Percentiles rank a stretch among this genome's conserved stretches.
phyloP scores from a whole-genome alignment of 208 protist species.

The Trypanosoma avium region DNA sequence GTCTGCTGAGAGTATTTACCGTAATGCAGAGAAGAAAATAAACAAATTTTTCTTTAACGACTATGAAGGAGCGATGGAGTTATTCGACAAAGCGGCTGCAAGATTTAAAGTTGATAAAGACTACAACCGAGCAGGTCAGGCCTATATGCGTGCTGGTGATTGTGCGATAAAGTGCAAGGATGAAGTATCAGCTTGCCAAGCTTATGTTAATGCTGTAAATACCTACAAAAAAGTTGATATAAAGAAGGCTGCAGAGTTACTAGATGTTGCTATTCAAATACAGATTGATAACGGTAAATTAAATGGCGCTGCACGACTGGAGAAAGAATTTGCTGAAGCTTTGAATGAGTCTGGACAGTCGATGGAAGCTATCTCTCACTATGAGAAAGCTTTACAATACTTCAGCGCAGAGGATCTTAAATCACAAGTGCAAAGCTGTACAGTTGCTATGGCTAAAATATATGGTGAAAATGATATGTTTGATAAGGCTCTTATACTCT shows the following conservation, averaged over 20 bases:
- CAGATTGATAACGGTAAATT: conserved; percentile 81
- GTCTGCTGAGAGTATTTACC: conserved; percentile 54
- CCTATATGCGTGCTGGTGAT: conserved; percentile 66
- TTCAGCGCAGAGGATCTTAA: conserved; percentile 83
- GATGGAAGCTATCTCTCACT: conserved; percentile 72
- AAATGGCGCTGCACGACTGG: conserved; percentile 50
- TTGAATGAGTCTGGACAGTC: conserved; percentile 48
- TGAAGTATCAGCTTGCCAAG: conserved; percentile 28
- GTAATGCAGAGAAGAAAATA: conserved; percentile 73
- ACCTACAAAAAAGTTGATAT: conserved; percentile 65
- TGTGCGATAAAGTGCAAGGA: conserved; percentile 71
- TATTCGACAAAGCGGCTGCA: conserved; percentile 70
- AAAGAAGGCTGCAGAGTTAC: conserved; percentile 49
- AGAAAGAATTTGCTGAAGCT: conserved; percentile 73
- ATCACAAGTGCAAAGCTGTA: conserved; percentile 72
- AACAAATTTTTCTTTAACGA: conserved; percentile 86
- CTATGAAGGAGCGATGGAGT: conserved; percentile 75
- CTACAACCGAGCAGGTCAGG: conserved; percentile 70
- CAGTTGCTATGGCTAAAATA: conserved; percentile 78
- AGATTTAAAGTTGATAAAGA: conserved; percentile 79
- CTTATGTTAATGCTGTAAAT: conserved; percentile 61
- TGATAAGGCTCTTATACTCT: conserved; percentile 79
- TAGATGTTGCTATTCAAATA: conserved; percentile 64
- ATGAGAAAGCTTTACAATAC: conserved; percentile 79
- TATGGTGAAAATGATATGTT: conserved; percentile 76